These are phyloP conservation scores for Thielaviopsis punctulata DNA, from an alignment of 2,329 filamentous ascomycete species.

Conservation along the genomic window DNA sequence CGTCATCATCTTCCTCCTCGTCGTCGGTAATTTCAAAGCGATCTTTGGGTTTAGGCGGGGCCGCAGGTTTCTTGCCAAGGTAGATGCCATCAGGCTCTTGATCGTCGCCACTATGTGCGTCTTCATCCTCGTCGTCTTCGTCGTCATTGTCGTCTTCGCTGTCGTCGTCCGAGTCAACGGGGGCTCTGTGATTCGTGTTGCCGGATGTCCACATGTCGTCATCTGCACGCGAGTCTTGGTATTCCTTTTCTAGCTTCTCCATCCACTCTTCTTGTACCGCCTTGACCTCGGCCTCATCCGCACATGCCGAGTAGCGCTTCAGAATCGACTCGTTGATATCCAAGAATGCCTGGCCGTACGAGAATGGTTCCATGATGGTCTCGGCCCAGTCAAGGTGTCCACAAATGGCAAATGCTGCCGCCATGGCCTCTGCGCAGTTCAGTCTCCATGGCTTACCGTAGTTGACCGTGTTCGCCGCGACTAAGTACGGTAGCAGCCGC, in stretches of 20 bases:
- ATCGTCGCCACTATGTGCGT: slow-evolving; percentile 26
- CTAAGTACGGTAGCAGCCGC: slow-evolving; percentile 77
- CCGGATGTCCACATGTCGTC: slow-evolving; percentile 81
- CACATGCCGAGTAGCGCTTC: slow-evolving; percentile 69
- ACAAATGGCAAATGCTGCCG: slow-evolving; percentile 84
- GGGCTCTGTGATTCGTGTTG: slow-evolving; percentile 57
- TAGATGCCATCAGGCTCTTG: slow-evolving; percentile 39
- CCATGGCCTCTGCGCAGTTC: slow-evolving; percentile 90
- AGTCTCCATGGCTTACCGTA: slow-evolving; percentile 90
- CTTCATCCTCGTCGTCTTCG: slow-evolving; percentile 30
- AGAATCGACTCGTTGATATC: slow-evolving; percentile 76
- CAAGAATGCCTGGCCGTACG: slow-evolving; percentile 74
- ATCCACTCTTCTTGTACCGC: slow-evolving; percentile 77
- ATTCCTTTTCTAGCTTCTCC: slow-evolving; percentile 76
- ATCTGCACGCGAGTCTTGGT: slow-evolving; percentile 57
- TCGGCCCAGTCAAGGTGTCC: slow-evolving; percentile 83
- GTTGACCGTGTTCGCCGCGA: slow-evolving; percentile 92
- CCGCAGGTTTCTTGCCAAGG: slow-evolving; percentile 35
- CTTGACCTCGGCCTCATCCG: slow-evolving; percentile 68
- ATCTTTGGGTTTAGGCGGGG: slow-evolving; percentile 30
- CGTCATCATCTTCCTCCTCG: slow-evolving; percentile 67
- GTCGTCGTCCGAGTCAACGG: slow-evolving; percentile 37
- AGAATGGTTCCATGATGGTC: slow-evolving; percentile 66
- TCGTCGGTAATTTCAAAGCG: slow-evolving; percentile 65
- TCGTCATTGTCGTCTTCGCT: slow-evolving; percentile 33